Percentiles rank a stretch among this genome's conserved stretches.
Evolutionary conservation across 257 asterid species (phyloP).

Genomic region (Paraleonurus japonicus): DNA sequence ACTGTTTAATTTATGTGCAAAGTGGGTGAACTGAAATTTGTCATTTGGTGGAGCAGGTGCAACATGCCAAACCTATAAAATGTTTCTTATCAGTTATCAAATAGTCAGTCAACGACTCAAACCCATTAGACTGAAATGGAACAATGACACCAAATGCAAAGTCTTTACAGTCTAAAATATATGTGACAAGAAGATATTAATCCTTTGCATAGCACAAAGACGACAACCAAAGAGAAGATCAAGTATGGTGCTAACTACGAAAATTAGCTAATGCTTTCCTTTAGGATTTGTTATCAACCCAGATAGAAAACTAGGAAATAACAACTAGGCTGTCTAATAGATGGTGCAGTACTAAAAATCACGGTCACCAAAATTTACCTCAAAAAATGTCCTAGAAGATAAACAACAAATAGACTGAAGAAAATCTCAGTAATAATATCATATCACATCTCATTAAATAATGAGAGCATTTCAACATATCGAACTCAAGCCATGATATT

Average conservation of each 20-base stretch:
- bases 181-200: background rate
- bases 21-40: slow-evolving; percentile 84
- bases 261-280: background rate
- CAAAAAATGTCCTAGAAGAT: background rate
- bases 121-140: background rate
- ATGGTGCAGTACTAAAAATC: background rate
- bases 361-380: background rate
- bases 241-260: background rate
- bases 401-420: background rate
- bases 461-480: background rate
- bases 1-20: slow-evolving; percentile 93
- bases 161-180: background rate
- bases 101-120: slow-evolving; percentile 9
- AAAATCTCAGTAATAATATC: background rate
- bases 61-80: slow-evolving; percentile 74
- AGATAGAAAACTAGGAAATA: background rate
- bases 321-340: background rate
- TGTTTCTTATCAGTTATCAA: background rate
- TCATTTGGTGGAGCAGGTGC: slow-evolving; percentile 75
- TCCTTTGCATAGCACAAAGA: background rate
- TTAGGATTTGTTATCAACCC: slow-evolving; percentile 12
- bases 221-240: background rate
- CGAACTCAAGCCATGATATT: background rate
- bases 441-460: background rate
- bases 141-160: background rate